phyloP scores from a whole-genome alignment of 768 basidiomycete species.

The Mycena indigotica region DNA sequence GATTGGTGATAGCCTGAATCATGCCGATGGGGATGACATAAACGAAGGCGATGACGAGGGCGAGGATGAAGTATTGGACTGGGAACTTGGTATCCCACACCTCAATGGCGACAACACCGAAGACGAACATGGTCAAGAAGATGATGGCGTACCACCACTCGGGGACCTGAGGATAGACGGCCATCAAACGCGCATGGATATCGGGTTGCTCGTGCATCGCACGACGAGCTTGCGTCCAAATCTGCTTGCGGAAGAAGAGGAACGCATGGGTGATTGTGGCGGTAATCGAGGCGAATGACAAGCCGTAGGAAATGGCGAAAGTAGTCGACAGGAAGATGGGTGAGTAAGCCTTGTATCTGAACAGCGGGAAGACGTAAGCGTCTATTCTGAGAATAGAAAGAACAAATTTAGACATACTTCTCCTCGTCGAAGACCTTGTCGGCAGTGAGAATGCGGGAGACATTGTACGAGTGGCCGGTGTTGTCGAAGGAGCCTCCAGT shows the following conservation, averaged over 20 bases:
- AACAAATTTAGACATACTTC: slow-evolving; percentile 5
- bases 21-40: slow-evolving; percentile 67
- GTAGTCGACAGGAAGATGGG: slow-evolving; percentile 70
- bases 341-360: slow-evolving; percentile 61
- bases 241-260: slow-evolving; percentile 79
- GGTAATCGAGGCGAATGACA: slow-evolving; percentile 81
- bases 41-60: slow-evolving; percentile 38
- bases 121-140: slow-evolving; percentile 37
- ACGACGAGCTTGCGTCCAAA: slow-evolving; percentile 69
- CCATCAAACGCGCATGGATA: slow-evolving; percentile 84
- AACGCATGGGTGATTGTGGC: slow-evolving; percentile 71
- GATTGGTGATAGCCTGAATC: slow-evolving; percentile 78
- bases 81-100: slow-evolving; percentile 3
- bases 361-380: slow-evolving; percentile 36
- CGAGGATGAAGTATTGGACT: neutral
- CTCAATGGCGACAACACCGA: neutral
- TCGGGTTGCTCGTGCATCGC: slow-evolving; percentile 81
- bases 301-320: slow-evolving; percentile 73
- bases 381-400: neutral
- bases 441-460: slow-evolving; percentile 53
- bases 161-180: slow-evolving; percentile 70
- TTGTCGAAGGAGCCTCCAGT: slow-evolving; percentile 69
- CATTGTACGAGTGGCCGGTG: slow-evolving; percentile 58
- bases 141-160: slow-evolving; percentile 83
- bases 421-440: slow-evolving; percentile 29